These are phyloP conservation scores for Colletotrichum tropicale DNA, from an alignment of 2,329 filamentous ascomycete genomes.

Conservation along the genomic window DNA sequence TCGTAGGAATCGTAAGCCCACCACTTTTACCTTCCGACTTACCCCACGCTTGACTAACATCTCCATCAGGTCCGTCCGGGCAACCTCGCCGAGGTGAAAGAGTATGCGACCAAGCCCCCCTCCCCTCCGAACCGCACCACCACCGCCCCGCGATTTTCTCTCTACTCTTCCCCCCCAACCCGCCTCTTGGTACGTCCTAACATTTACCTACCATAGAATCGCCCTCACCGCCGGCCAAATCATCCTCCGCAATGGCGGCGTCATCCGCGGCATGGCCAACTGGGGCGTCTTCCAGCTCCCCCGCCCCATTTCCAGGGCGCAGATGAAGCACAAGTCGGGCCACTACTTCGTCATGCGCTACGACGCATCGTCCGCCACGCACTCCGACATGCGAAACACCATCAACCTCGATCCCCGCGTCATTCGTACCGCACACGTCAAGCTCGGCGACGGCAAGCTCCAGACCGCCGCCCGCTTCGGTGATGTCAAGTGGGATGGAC, in stretches of 20 bases:
- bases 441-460: constrained; percentile 73
- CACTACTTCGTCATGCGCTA: constrained; percentile 99
- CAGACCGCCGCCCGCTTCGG: constrained; percentile 55
- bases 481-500: constrained; percentile 49
- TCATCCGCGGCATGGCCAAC: constrained; percentile 91
- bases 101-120: constrained; percentile 62
- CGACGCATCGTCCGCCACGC: constrained; percentile 76
- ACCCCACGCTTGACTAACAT: too few species aligned
- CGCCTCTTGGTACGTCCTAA: background rate
- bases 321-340: constrained; percentile 81
- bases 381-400: constrained; percentile 76
- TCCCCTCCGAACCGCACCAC: background rate
- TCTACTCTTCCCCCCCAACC: background rate
- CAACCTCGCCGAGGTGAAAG: constrained; percentile 90
- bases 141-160: background rate
- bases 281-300: constrained; percentile 94
- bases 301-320: constrained; percentile 77
- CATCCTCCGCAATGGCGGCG: constrained; percentile 82
- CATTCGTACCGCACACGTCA: constrained; percentile 86
- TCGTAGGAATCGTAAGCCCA: constrained; percentile 87
- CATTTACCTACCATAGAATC: constrained; percentile 63
- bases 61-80: constrained; percentile 81
- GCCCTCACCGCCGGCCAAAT: constrained; percentile 83
- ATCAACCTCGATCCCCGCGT: constrained; percentile 87
- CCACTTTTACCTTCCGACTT: too few species aligned